Conservation (phyloP, 495 filamentous ascomycete species). For the Talaromyces ruber region DNA sequence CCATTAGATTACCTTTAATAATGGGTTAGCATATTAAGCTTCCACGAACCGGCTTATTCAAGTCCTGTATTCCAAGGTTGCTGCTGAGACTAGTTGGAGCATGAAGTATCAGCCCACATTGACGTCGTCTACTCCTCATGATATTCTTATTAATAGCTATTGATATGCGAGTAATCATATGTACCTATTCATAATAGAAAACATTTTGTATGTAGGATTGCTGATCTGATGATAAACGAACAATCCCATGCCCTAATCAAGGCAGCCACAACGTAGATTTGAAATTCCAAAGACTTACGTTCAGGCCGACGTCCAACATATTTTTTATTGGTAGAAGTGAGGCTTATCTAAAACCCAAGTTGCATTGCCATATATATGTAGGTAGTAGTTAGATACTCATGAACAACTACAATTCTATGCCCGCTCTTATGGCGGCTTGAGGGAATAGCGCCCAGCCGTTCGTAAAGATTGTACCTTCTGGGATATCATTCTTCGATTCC, state of each 20-base stretch:
- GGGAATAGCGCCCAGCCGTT: slow-evolving; percentile 6
- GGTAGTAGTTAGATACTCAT: not conserved
- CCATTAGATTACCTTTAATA: not conserved
- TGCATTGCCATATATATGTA: not conserved
- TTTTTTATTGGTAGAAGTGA: too few species aligned
- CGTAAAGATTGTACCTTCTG: not conserved
- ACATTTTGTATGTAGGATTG: not conserved
- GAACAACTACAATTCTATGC: not conserved
- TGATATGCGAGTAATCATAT: not conserved
- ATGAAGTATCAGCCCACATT: not conserved
- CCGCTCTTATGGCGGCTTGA: not conserved
- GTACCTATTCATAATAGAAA: not conserved
- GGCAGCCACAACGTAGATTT: not conserved
- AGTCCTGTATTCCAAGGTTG: not conserved
- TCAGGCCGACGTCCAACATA: not conserved
- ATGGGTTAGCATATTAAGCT: not conserved
- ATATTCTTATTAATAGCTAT: not conserved
- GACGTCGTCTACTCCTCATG: not conserved
- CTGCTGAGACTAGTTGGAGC: not conserved
- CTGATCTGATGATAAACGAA: not conserved
- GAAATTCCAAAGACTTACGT: not conserved
- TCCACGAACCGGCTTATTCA: not conserved
- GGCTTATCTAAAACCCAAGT: not conserved
- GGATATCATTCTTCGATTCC: not conserved
- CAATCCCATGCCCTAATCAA: not conserved